Conservation (phyloP, 139 green algal genomes). For the Chlamydomonas applanata region DNA sequence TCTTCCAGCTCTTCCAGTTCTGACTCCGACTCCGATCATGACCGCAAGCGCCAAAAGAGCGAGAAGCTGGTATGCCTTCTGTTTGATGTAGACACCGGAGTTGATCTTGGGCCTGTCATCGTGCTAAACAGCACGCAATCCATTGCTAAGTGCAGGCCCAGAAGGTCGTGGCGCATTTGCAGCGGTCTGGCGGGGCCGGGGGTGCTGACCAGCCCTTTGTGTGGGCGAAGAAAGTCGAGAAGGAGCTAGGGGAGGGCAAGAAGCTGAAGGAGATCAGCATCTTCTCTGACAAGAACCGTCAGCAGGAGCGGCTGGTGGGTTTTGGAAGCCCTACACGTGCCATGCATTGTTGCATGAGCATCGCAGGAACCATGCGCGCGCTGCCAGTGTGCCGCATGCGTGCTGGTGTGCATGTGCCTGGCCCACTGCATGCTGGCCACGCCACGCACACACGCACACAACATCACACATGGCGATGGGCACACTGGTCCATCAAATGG, state of each 20-base stretch:
- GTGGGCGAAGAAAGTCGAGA: slow-evolving; percentile 95
- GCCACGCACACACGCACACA: too few species aligned
- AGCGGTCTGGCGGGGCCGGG: slow-evolving; percentile 14
- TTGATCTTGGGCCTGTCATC: not conserved
- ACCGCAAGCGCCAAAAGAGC: slow-evolving; percentile 23
- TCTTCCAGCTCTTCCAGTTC: slow-evolving; percentile 3
- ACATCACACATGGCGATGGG: slow-evolving; percentile 3
- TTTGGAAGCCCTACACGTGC: not conserved
- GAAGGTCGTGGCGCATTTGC: slow-evolving; percentile 38
- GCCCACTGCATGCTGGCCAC: not conserved
- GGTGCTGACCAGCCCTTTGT: slow-evolving; percentile 72
- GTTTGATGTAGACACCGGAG: not conserved
- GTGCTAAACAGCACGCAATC: not conserved
- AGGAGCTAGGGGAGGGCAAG: slow-evolving; percentile 66
- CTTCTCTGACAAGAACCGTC: slow-evolving; percentile 50
- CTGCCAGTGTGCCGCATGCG: not conserved
- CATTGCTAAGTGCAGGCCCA: slow-evolving; percentile 9
- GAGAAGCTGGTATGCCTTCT: slow-evolving; percentile 37
- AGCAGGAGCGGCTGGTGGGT: slow-evolving; percentile 78
- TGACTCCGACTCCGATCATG: slow-evolving; percentile 30
- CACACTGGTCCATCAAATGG: too few species aligned
- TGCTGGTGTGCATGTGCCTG: not conserved
- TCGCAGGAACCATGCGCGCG: not conserved
- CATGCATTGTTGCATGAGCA: not conserved
- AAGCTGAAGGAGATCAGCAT: slow-evolving; percentile 48